These are phyloP conservation scores for Metrosideros polymorpha DNA, from an alignment of 441 rosid genomes.

Conservation along the genomic window DNA sequence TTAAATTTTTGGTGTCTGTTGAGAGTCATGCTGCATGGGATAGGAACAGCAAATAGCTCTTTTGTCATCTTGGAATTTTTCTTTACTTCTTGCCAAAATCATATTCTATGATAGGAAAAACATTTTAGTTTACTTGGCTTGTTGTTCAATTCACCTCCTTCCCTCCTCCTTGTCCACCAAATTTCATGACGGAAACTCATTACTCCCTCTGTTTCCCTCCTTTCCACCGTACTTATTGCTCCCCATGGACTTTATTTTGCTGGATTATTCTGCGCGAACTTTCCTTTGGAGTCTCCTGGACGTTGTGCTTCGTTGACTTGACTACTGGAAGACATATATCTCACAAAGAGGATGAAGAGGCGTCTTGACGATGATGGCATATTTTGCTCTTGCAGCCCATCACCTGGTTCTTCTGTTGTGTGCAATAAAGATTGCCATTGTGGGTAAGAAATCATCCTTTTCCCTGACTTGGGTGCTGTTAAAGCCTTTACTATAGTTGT, in stretches of 20 bases:
- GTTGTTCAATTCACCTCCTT: not conserved
- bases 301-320: conserved; percentile 18
- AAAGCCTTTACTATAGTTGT: not conserved
- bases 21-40: not conserved
- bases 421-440: conserved; percentile 95
- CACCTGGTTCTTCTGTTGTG: conserved; percentile 53
- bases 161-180: not conserved
- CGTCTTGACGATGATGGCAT: conserved; percentile 90
- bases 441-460: conserved; percentile 44
- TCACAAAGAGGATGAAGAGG: conserved; percentile 64
- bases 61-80: not conserved
- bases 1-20: not conserved
- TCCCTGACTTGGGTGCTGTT: not conserved
- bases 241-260: not conserved
- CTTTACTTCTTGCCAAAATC: not conserved
- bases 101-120: not conserved
- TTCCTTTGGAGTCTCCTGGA: not conserved
- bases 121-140: not conserved
- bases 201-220: not conserved
- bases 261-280: not conserved
- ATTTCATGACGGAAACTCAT: not conserved
- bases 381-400: conserved; percentile 77
- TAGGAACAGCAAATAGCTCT: not conserved
- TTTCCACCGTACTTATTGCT: not conserved
- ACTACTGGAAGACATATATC: conserved; percentile 64